Evolutionary conservation across 2,329 filamentous ascomycete species (phyloP), one percentile per base, ranked within the genome.

Genomic region (Fusarium scirpi): DNA sequence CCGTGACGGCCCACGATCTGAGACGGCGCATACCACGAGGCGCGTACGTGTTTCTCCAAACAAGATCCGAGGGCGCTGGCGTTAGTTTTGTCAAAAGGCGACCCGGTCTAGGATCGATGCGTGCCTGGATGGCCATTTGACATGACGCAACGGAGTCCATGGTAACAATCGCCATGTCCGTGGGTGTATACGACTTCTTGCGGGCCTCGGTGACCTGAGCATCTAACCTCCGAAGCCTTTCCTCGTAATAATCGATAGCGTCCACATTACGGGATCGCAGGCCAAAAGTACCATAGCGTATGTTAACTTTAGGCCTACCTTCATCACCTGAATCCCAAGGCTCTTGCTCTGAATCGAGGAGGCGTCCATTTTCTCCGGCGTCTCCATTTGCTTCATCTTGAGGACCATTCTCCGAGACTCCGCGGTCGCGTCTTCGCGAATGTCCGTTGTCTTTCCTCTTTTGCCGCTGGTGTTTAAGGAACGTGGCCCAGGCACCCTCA

Each of bases 101-200:
- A 62, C 94, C 91, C 0, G 97, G 96, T 13, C 92, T 91, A 6
- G 96, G 94, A 76, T 98, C 95, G 56, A 99, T 89, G 13, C 97
- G 91, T 6, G 96, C 94, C 80, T 99, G 96, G 45, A 97, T 93
- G 25, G 94, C 93, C 94, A 98, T 97, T 82, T 99, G 96, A 73
- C 89, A 91, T 32, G 94, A 91, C 16, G 94, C 93, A 52, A 97
- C 96, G 6, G 94, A 96, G 82, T 98, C 93, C 94, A 99, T 97
- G 0, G 96, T 98, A 41, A 99, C 93, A 79, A 99, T 98, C 2
- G 97, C 97, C 65, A 97, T 87, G 51, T 95, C 91, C 1, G 91
- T 94, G 0, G 96, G 86, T 8, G 86, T 83, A 74, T 94, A 98
- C 6, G 92, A 87, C 78, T 93, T 92, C 75, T 89, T 89, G 29